Percentiles rank a stretch among this genome's conserved stretches.
Evolutionary conservation across 495 filamentous ascomycete genomes (phyloP).

Genomic region (Chlorociboria aeruginascens): DNA sequence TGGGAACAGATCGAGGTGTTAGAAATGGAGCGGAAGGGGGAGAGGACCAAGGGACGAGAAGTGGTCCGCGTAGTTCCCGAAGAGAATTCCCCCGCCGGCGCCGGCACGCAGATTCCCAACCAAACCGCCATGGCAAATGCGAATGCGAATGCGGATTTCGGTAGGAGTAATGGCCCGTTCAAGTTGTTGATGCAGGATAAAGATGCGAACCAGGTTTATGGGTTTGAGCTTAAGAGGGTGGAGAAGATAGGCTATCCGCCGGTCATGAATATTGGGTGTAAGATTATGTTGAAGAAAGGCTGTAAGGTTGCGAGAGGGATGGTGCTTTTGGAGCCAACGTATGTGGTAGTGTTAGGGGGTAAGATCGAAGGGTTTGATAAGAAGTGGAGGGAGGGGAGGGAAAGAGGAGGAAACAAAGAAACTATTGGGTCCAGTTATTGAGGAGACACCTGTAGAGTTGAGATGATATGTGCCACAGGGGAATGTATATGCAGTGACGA

Average conservation of each 20-base stretch:
- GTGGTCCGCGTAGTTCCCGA: slow-evolving; percentile 58
- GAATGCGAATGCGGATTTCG: background rate
- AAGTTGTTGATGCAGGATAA: slow-evolving; percentile 76
- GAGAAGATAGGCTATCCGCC: slow-evolving; percentile 46
- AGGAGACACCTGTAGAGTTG: no score
- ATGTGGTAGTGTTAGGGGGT: slow-evolving; percentile 60
- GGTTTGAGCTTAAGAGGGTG: slow-evolving; percentile 57
- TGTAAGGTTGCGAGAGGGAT: slow-evolving; percentile 62
- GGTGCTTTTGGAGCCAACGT: slow-evolving; percentile 57
- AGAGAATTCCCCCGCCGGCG: slow-evolving; percentile 1
- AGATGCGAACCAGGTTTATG: slow-evolving; percentile 54
- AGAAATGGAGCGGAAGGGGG: slow-evolving; percentile 72
- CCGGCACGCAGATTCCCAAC: background rate
- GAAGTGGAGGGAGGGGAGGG: slow-evolving; percentile 61
- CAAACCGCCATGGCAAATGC: slow-evolving; percentile 1
- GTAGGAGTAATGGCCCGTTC: slow-evolving; percentile 34
- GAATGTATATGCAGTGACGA: no score
- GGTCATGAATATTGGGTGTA: slow-evolving; percentile 64
- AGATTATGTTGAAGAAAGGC: slow-evolving; percentile 58
- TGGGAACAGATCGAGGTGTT: slow-evolving; percentile 82
- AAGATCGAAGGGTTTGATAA: slow-evolving; percentile 75
- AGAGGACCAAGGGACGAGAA: slow-evolving; percentile 69
- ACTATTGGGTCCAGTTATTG: slow-evolving; percentile 48
- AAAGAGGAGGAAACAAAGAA: no score
- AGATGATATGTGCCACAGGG: no score